Conservation (phyloP, 2,329 filamentous ascomycete genomes). For the Penicillium digitatum region DNA sequence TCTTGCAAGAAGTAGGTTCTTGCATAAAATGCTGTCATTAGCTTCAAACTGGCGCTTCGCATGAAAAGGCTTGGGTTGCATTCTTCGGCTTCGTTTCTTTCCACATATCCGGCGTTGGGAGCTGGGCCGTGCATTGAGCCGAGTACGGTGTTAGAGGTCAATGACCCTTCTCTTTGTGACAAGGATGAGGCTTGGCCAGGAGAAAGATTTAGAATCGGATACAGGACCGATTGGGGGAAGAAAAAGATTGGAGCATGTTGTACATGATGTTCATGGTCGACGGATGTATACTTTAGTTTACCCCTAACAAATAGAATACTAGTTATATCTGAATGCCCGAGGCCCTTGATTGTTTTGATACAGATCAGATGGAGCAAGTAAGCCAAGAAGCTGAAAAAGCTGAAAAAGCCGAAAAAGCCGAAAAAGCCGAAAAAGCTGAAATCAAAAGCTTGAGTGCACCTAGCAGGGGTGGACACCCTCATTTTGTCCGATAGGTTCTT, state of each 20-base stretch:
- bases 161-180: neutral
- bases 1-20: neutral
- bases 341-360: neutral
- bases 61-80: neutral
- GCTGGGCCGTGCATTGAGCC: neutral
- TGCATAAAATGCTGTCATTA: neutral
- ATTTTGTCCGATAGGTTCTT: neutral
- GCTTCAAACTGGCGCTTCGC: neutral
- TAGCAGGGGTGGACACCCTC: neutral
- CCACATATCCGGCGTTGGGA: neutral
- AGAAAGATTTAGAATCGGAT: neutral
- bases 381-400: no score
- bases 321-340: neutral
- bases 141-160: constrained; percentile 3
- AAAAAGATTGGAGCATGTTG: neutral
- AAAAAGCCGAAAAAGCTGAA: no score
- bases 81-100: neutral
- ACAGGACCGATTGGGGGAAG: neutral
- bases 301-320: no score
- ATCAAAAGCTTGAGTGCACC: no score
- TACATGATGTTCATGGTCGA: neutral
- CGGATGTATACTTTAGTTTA: neutral
- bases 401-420: no score
- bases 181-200: neutral
- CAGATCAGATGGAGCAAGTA: no score